Base-by-base conservation (phyloP, 2,329 filamentous ascomycete genomes). In the Aureobasidium sp. region DNA sequence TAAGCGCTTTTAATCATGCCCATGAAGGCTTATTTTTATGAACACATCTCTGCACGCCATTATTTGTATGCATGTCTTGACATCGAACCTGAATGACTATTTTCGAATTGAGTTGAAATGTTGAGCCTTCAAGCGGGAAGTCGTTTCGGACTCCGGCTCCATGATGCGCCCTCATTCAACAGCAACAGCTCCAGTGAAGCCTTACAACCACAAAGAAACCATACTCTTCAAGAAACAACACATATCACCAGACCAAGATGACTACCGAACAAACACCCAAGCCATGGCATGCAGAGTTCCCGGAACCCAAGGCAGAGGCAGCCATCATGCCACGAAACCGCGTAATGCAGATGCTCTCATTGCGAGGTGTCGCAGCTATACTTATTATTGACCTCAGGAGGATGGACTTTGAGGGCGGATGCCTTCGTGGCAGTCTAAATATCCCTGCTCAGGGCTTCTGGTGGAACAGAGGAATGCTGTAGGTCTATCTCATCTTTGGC, bases 381-480 rank as follows among this genome's bases (percentile, higher is more conserved):
- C 74, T 79, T 41, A 67, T 78, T 53, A 69, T 78, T 11, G 77
- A 79, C 64, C 74, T 78, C 37, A 74, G 77, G 27, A 71, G 77
- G 42, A 79, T 72, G n/a, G 77, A 79, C 67, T 79, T 77, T 63
- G 75, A 77, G 59, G 77, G 77, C 39, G 77, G 77, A 21, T 61
- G 41, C 25, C 32, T 79, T 51, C 69, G 72, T 29, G 76, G 76
- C n/a, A 77, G 74, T 65, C 66, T 79, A 34, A 79, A 79, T 62
- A 69, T 79, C 41, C 77, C 77, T n/a, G 77, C 77, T 0, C 76
- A 79, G 55, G 74, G 73, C 44, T 79, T 79, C 69, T 78, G 74
- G 67, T 70, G 74, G 72, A 79, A 79, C 64, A 68, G 74, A 47
- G 75, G 69, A 1, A 73, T 74, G n/a, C 67, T 79, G 59, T 66